phyloP scores from a whole-genome alignment of 179 eudicot genomes.

The Dionaea muscipula region DNA sequence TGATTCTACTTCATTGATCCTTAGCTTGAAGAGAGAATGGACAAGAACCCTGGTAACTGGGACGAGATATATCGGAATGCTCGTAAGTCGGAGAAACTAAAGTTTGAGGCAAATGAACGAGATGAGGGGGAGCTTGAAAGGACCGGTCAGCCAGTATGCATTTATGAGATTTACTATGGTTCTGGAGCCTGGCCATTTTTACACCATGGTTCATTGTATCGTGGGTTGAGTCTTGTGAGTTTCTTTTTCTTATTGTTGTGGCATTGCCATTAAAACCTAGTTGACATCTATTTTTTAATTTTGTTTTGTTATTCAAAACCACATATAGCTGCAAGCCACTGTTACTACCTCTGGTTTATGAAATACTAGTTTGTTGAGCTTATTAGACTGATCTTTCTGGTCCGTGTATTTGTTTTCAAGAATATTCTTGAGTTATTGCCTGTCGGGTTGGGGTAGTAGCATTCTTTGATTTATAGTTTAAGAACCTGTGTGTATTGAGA shows the following conservation, averaged over 20 bases:
- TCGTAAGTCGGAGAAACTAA: constrained; percentile 72
- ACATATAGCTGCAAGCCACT: too few relatives aligned
- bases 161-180: constrained; percentile 78
- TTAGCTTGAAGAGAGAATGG: constrained; percentile 86
- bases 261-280: background rate
- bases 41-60: constrained; percentile 73
- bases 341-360: background rate
- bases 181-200: constrained; percentile 88
- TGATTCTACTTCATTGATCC: constrained; percentile 7
- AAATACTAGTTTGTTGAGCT: background rate
- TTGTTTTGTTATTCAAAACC: too few relatives aligned
- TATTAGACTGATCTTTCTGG: background rate
- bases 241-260: constrained; percentile 7
- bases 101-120: constrained; percentile 71
- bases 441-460: too few relatives aligned
- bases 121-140: constrained; percentile 97
- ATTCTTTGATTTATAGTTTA: too few relatives aligned
- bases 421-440: too few relatives aligned
- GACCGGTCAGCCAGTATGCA: constrained; percentile 74
- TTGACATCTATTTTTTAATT: background rate
- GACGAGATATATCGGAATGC: constrained; percentile 82
- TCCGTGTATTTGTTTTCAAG: background rate
- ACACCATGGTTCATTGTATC: constrained; percentile 93
- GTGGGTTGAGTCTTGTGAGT: constrained; percentile 92
- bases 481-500: too few relatives aligned